These are phyloP conservation scores for Chondrus crispus DNA, from an alignment of 23 red algal genomes.

Conservation along the genomic window DNA sequence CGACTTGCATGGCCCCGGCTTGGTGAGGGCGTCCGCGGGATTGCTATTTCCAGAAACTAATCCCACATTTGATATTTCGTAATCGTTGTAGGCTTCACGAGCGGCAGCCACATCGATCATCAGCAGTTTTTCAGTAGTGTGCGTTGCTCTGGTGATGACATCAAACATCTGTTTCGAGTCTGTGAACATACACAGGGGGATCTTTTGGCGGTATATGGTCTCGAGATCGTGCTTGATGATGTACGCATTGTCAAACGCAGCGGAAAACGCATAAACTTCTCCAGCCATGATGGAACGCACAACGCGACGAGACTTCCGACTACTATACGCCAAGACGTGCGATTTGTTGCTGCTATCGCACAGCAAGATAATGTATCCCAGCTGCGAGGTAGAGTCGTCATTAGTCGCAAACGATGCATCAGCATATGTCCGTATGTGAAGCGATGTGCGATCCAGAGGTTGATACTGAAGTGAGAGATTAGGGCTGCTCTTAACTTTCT, in stretches of 20 bases:
- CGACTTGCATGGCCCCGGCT: background rate
- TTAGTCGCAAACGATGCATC: background rate
- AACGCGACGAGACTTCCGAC: background rate
- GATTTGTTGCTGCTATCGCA: background rate
- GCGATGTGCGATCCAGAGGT: background rate
- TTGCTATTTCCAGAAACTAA: background rate
- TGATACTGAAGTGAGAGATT: background rate
- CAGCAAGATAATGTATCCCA: background rate
- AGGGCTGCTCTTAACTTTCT: background rate
- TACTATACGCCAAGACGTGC: background rate
- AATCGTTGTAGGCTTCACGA: background rate
- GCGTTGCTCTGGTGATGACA: background rate
- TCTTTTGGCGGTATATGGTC: background rate
- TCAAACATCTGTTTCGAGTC: slow-evolving; percentile 12
- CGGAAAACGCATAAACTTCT: background rate
- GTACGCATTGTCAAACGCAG: background rate
- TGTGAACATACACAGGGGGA: background rate
- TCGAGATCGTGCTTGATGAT: background rate
- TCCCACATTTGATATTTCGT: background rate
- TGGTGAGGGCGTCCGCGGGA: background rate
- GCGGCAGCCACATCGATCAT: background rate
- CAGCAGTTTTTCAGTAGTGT: background rate
- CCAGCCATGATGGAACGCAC: background rate
- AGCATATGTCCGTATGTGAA: background rate
- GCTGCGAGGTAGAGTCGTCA: background rate